Percentiles rank a stretch among this genome's conserved stretches.
phyloP scores from a whole-genome alignment of 208 protist species.

The Trypanosoma melophagium region DNA sequence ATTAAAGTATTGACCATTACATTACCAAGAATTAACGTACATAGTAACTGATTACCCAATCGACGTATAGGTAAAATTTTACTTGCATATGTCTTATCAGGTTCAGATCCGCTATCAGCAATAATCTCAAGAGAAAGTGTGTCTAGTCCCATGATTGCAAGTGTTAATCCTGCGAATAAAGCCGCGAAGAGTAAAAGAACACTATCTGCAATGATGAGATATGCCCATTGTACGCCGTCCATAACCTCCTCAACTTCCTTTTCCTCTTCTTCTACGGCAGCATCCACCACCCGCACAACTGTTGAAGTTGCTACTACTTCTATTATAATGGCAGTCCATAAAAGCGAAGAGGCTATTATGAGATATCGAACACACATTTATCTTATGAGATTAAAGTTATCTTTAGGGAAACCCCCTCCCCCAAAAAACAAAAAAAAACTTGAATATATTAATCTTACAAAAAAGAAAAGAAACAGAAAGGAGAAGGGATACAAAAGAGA shows the following conservation, averaged over 20 bases:
- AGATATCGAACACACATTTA: too few species aligned
- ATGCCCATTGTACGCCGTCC: slow-evolving; percentile 53
- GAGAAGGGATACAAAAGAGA: not conserved
- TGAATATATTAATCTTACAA: not conserved
- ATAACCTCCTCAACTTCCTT: slow-evolving; percentile 26
- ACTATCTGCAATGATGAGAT: slow-evolving; percentile 73
- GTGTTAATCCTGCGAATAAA: slow-evolving; percentile 95
- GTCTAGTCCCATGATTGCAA: slow-evolving; percentile 94
- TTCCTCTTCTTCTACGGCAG: not conserved
- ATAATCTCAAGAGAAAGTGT: slow-evolving; percentile 93
- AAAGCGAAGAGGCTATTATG: too few species aligned
- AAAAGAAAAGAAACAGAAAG: not conserved
- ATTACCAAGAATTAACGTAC: slow-evolving; percentile 96
- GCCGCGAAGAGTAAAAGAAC: slow-evolving; percentile 92
- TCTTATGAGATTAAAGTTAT: too few species aligned
- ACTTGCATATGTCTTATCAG: slow-evolving; percentile 90
- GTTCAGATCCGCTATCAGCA: slow-evolving; percentile 80
- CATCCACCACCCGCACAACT: too few species aligned
- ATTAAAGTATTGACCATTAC: slow-evolving; percentile 96
- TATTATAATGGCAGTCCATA: too few species aligned
- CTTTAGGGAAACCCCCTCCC: too few species aligned
- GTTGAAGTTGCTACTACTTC: too few species aligned
- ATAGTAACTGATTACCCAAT: slow-evolving; percentile 95
- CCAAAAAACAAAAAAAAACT: too few species aligned
- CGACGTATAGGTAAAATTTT: slow-evolving; percentile 94